Conservation (phyloP, 345 rosid genomes). For the Cardamine resedifolia region DNA sequence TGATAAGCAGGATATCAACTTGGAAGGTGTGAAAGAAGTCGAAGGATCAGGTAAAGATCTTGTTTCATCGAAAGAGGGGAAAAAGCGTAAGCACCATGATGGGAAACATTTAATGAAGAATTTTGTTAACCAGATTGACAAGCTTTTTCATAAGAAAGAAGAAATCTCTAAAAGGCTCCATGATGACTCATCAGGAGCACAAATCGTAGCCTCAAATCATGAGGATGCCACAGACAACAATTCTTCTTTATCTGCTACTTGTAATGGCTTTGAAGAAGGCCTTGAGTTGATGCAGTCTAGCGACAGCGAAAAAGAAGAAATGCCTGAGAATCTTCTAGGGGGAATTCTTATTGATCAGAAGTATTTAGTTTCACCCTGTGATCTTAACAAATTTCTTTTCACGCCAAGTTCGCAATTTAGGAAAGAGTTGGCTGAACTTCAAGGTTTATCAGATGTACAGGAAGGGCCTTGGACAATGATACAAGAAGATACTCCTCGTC, state of each 20-base stretch:
- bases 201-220: slow-evolving; percentile 53
- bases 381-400: slow-evolving; percentile 71
- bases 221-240: slow-evolving; percentile 65
- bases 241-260: slow-evolving; percentile 31
- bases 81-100: slow-evolving; percentile 50
- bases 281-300: slow-evolving; percentile 52
- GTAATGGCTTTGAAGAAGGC: slow-evolving; percentile 64
- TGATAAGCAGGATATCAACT: slow-evolving; percentile 39
- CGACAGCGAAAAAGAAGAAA: slow-evolving; percentile 41
- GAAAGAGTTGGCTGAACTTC: slow-evolving; percentile 65
- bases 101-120: slow-evolving; percentile 67
- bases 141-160: slow-evolving; percentile 58
- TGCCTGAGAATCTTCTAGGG: slow-evolving; percentile 71
- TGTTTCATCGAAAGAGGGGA: slow-evolving; percentile 42
- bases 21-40: slow-evolving; percentile 40
- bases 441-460: slow-evolving; percentile 61
- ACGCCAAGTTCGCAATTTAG: slow-evolving; percentile 64
- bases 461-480: slow-evolving; percentile 75
- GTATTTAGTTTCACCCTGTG: slow-evolving; percentile 42
- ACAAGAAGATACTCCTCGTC: slow-evolving; percentile 41
- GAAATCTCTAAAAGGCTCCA: slow-evolving; percentile 39
- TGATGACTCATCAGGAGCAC: slow-evolving; percentile 48
- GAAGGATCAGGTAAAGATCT: slow-evolving; percentile 33
- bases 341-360: slow-evolving; percentile 71
- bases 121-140: slow-evolving; percentile 52